Conservation (phyloP, 345 rosid genomes). For the Linum trigynum region DNA sequence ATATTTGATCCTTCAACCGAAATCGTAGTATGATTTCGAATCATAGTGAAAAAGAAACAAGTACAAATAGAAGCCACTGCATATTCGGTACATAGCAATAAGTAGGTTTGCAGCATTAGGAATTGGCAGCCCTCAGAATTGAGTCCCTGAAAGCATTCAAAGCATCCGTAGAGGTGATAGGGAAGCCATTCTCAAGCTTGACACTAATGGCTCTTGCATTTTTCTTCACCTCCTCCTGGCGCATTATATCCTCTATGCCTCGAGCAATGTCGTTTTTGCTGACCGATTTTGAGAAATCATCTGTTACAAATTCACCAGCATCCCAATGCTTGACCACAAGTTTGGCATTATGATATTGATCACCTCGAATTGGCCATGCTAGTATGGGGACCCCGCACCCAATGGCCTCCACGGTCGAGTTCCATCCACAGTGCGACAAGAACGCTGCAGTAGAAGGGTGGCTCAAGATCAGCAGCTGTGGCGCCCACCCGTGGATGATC, state of each 20-base stretch:
- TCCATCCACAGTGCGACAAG: conserved; percentile 42
- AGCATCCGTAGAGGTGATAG: conserved; percentile 13
- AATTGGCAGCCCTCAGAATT: background rate
- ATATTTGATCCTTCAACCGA: no score
- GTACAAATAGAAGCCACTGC: no score
- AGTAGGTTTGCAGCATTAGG: no score
- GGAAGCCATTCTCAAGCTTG: conserved; percentile 25
- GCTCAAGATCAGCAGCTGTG: conserved; percentile 31
- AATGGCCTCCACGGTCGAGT: conserved; percentile 29
- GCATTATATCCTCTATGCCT: conserved; percentile 34
- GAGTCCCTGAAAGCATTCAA: conserved; percentile 21
- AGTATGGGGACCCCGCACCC: conserved; percentile 27
- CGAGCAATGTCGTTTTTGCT: conserved; percentile 16
- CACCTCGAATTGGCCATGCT: conserved; percentile 34
- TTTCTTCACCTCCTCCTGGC: conserved; percentile 22
- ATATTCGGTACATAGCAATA: no score
- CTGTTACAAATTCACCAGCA: conserved; percentile 15
- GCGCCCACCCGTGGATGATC: conserved; percentile 37
- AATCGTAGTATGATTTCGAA: no score
- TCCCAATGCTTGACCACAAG: conserved; percentile 19
- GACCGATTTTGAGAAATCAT: conserved; percentile 16
- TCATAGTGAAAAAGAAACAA: no score
- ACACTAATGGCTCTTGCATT: conserved; percentile 10
- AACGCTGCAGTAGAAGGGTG: conserved; percentile 34
- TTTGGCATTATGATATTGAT: conserved; percentile 30